These are phyloP conservation scores for Skeletonema costatum DNA, from an alignment of 108 stramenopile genomes.

Conservation along the genomic window DNA sequence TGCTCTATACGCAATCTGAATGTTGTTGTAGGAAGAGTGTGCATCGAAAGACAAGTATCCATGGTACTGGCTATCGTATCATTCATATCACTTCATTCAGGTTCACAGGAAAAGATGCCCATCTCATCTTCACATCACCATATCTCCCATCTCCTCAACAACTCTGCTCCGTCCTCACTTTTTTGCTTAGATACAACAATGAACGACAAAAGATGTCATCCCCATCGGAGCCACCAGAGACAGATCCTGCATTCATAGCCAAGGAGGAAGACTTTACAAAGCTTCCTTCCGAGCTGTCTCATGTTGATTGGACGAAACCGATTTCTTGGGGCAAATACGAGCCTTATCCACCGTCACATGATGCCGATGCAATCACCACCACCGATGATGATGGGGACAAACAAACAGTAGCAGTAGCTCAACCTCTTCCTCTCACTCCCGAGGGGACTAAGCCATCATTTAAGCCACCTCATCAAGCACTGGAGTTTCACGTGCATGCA, in stretches of 20 bases:
- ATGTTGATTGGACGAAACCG: constrained; percentile 64
- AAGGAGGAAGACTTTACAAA: constrained; percentile 39
- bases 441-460: constrained; percentile 56
- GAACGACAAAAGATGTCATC: neutral
- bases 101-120: too few species aligned
- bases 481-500: constrained; percentile 75
- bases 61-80: too few species aligned
- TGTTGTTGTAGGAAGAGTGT: too few species aligned
- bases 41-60: too few species aligned
- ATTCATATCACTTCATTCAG: too few species aligned
- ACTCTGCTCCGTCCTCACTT: too few species aligned
- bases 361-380: neutral
- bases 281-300: constrained; percentile 63
- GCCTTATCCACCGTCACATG: constrained; percentile 49
- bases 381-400: constrained; percentile 10
- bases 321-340: constrained; percentile 77
- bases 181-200: neutral
- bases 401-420: constrained; percentile 2
- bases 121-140: too few species aligned
- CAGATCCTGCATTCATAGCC: constrained; percentile 29
- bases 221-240: constrained; percentile 8
- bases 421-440: constrained; percentile 52
- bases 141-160: too few species aligned
- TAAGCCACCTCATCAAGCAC: constrained; percentile 47
- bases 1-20: too few species aligned